Conservation (phyloP, 2,329 filamentous ascomycete genomes). For the Ophiostoma quercus region DNA sequence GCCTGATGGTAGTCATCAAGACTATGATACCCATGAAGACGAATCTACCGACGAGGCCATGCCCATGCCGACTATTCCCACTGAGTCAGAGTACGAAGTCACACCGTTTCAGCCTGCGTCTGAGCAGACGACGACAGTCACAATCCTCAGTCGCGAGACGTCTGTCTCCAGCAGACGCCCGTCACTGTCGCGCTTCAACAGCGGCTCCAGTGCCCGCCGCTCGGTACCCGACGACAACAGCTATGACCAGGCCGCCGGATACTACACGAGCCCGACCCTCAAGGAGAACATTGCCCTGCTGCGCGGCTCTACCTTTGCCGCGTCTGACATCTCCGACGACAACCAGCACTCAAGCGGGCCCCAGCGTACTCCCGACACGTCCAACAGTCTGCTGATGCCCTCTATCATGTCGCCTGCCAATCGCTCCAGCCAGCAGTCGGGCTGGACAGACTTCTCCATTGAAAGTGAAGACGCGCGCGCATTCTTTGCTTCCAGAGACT, state of each 20-base stretch:
- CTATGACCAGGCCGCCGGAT: slow-evolving; percentile 32
- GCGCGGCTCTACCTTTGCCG: slow-evolving; percentile 34
- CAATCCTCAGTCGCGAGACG: slow-evolving; percentile 45
- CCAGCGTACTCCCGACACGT: slow-evolving; percentile 37
- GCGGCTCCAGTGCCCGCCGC: slow-evolving; percentile 18
- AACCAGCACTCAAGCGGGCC: slow-evolving; percentile 30
- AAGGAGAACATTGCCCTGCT: slow-evolving; percentile 35
- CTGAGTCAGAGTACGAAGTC: slow-evolving; percentile 36
- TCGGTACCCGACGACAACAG: slow-evolving; percentile 22
- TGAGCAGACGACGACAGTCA: slow-evolving; percentile 47
- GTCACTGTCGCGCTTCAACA: slow-evolving; percentile 15
- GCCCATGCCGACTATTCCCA: background rate
- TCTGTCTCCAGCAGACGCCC: slow-evolving; percentile 33
- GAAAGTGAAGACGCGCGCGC: slow-evolving; percentile 46
- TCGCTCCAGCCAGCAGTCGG: slow-evolving; percentile 50
- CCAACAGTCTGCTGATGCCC: slow-evolving; percentile 46
- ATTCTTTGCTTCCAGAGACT: slow-evolving; percentile 19
- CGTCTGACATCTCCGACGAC: slow-evolving; percentile 34
- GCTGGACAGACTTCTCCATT: slow-evolving; percentile 58
- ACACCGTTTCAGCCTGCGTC: slow-evolving; percentile 37
- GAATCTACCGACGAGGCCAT: background rate
- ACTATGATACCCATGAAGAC: background rate
- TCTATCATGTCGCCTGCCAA: slow-evolving; percentile 41
- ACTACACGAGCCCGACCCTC: slow-evolving; percentile 33
- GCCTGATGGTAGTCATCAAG: background rate